Base-by-base conservation (phyloP, 495 filamentous ascomycete genomes). In the Neurospora terricola region DNA sequence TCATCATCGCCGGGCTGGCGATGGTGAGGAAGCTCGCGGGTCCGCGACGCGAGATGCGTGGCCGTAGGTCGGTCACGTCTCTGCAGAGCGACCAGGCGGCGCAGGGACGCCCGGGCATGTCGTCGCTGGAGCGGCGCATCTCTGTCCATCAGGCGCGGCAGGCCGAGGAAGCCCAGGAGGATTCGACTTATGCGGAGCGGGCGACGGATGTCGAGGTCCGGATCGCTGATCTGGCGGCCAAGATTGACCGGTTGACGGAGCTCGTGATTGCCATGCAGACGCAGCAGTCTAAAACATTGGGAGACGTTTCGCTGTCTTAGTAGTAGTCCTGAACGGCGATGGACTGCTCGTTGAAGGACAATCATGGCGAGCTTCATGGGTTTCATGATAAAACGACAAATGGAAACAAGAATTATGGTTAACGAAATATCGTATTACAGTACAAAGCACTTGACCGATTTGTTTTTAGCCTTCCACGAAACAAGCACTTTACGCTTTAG, bases 191-290 rank as follows among this genome's bases (percentile, higher is more conserved):
- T 34, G 76, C 74, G 21, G 75, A 81, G 54, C 77, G 77, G 23
- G 76, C 80, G 18, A 79, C 74, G 27, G 80, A 84, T 71, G 77
- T 84, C n/a, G 83, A 85, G 70, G 78, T 77, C 2, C 79, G 76
- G n/a, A 84, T 87, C 70, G 78, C 80, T 5, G 85, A 87, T 36
- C 54, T 87, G 69, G 71, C 81, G 9, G 76, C 77, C 37, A 87
- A 86, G 80, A 86, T 87, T 72, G 85, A 87, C 71, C 80, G 81
- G 5, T 66, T 87, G 71, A 85, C 85, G 3, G 79, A 82, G 48
- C 71, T 86, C 37, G 79, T 87, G 14, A 66, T 85, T 27, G 71
- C 78, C 27, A 71, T 87, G 72, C 84, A 85, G 72, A 70, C 77
- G 70, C 43, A 77, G 72, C 71, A 76, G 72, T 71, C 34, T 2